Base-by-base conservation (phyloP, 2,329 filamentous ascomycete species). In the Alternaria viburni region DNA sequence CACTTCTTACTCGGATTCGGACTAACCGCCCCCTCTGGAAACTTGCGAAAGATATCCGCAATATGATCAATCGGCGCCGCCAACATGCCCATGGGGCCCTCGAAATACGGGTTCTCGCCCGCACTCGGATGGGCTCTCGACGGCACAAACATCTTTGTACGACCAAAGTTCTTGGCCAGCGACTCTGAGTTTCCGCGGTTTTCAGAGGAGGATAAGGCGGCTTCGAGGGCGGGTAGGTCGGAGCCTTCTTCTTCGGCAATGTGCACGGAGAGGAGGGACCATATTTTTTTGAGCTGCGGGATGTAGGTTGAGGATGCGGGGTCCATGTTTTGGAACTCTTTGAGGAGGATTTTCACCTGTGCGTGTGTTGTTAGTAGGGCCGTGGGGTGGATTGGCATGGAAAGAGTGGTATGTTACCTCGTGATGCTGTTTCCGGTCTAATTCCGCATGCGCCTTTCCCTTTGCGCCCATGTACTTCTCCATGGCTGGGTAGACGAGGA, bases 31-130 rank as follows among this genome's bases (percentile, higher is more conserved):
- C 78, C 60, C 25, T 83, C 76, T 3, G 85, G 86, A 67, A 88
- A 90, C 71, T 84, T 86, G 19, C 83, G 77, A 66, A 89, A 87
- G 7, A 88, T 54, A 72, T 89, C 86, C 41, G 77, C 78, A 30
- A 90, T 64, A 62, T 82, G 83, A 72, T 89, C 88, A 17, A 89
- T 78, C 0, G 87, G 87, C 13, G 87, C 86, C 0, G 84, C 77
- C 74, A 90, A 64, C 21, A 90, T 67, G 0, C 85, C 86, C 61
- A 82, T 82, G 0, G 82, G 85, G 0, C 84, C 86, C 80, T 89
- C 86, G 62, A 87, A 89, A 0, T 84, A 85, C 3, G 86, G 86
- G 36, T 83, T 82, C 63, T 86, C 81, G 0, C 84, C 84, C 3
- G 72, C 77, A 23, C 57, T 68, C 4, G 77, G 76, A 61, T 79